These are phyloP conservation scores for Wickerhamomyces rabaulensis DNA, from an alignment of 805 yeast species.

Conservation along the genomic window DNA sequence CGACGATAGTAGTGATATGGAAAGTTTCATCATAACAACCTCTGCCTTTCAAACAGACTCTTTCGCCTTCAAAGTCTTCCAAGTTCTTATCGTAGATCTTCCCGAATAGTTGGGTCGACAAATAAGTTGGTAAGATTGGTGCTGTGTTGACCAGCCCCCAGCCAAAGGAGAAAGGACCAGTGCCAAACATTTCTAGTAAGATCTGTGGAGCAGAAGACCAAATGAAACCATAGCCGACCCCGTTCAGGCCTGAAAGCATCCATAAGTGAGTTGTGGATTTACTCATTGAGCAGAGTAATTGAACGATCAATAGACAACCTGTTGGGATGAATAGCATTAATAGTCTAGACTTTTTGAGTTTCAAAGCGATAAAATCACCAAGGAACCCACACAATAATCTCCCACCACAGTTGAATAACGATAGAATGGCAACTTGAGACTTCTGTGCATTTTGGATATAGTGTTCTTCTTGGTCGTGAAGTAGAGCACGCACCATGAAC, in stretches of 20 bases:
- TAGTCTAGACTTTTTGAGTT: conserved; percentile 41
- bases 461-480: conserved; percentile 17
- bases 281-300: conserved; percentile 38
- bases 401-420: conserved; percentile 63
- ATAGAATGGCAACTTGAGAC: conserved; percentile 66
- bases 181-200: conserved; percentile 69
- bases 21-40: conserved; percentile 38
- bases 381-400: conserved; percentile 56
- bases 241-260: conserved; percentile 50
- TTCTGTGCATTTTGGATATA: conserved; percentile 54
- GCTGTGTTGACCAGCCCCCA: conserved; percentile 71
- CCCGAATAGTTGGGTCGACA: conserved; percentile 62
- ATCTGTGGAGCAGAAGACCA: conserved; percentile 75
- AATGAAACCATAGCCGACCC: conserved; percentile 67
- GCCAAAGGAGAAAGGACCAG: conserved; percentile 58
- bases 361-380: conserved; percentile 54
- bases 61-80: conserved; percentile 6
- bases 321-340: conserved; percentile 53
- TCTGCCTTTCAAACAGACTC: conserved; percentile 21
- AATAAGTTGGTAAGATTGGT: conserved; percentile 57
- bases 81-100: conserved; percentile 48
- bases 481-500: conserved; percentile 52
- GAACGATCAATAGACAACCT: conserved; percentile 42
- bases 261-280: conserved; percentile 36
- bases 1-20: conserved; percentile 29